Evolutionary conservation across 1,284 basidiomycete genomes (phyloP).

Genomic region (Ceratobasidium sp.): DNA sequence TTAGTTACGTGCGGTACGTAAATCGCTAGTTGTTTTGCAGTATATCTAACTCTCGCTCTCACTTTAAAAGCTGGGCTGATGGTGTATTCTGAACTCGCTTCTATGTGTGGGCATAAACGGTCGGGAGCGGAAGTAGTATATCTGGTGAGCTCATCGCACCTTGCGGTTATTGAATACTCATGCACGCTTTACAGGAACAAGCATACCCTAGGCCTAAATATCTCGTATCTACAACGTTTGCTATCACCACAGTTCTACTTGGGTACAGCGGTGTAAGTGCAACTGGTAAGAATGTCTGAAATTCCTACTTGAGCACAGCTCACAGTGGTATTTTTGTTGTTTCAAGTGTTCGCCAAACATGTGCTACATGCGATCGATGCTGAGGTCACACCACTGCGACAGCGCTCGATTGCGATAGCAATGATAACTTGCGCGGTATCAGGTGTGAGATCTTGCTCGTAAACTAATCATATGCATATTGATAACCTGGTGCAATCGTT

Average conservation of each 20-base stretch:
- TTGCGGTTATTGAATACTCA: not conserved
- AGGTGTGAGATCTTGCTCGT: slow-evolving; percentile 43
- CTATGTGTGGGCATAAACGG: slow-evolving; percentile 51
- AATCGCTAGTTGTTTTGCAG: not conserved
- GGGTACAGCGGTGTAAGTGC: slow-evolving; percentile 50
- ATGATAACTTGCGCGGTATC: slow-evolving; percentile 49
- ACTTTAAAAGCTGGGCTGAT: slow-evolving; percentile 48
- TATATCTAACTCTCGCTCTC: not conserved
- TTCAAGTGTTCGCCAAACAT: slow-evolving; percentile 51
- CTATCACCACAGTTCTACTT: slow-evolving; percentile 58
- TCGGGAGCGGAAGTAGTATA: slow-evolving; percentile 63
- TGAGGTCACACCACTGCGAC: slow-evolving; percentile 47
- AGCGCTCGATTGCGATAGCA: slow-evolving; percentile 49
- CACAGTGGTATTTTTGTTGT: not conserved
- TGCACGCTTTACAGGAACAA: slow-evolving; percentile 52
- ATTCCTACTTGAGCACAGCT: not conserved
- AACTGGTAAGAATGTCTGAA: not conserved
- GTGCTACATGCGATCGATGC: slow-evolving; percentile 49
- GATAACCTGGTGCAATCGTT: not conserved
- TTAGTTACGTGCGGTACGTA: slow-evolving; percentile 54
- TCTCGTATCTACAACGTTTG: slow-evolving; percentile 58
- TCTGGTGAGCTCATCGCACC: slow-evolving; percentile 46
- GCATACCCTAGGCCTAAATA: slow-evolving; percentile 56
- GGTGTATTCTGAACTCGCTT: slow-evolving; percentile 51
- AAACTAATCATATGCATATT: not conserved